Evolutionary conservation across 2,329 filamentous ascomycete genomes (phyloP).

Genomic region (Aspergillus pseudotamarii): DNA sequence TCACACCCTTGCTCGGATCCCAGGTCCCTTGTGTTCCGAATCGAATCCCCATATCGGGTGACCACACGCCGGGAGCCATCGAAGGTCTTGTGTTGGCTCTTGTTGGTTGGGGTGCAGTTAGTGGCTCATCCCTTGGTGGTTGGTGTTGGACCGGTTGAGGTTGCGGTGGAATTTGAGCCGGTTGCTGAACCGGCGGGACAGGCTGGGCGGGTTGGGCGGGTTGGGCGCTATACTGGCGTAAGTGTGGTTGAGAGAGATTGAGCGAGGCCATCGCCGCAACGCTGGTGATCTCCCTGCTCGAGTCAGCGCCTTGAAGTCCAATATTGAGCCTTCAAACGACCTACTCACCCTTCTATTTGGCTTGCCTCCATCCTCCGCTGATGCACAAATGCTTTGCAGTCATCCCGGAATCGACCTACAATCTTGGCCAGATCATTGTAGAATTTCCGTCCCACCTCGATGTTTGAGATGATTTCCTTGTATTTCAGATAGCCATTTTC

Average conservation of each 20-base stretch:
- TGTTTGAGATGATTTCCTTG: constrained; percentile 90
- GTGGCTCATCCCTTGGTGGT: constrained; percentile 31
- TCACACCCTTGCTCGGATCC: constrained; percentile 62
- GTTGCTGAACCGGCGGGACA: background rate
- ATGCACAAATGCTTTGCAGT: constrained; percentile 75
- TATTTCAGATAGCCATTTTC: constrained; percentile 95
- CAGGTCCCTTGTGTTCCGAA: constrained; percentile 64
- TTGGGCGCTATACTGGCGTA: constrained; percentile 39
- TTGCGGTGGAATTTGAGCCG: constrained; percentile 5
- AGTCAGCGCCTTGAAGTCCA: constrained; percentile 10
- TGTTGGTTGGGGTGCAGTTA: constrained; percentile 53
- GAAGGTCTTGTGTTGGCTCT: constrained; percentile 42
- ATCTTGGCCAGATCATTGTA: constrained; percentile 95
- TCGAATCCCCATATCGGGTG: constrained; percentile 76
- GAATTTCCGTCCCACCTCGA: constrained; percentile 90
- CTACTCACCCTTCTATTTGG: constrained; percentile 72
- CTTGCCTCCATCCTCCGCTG: constrained; percentile 79
- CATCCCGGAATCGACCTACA: constrained; percentile 81
- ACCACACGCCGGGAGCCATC: constrained; percentile 66
- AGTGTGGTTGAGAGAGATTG: constrained; percentile 47
- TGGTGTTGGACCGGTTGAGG: constrained; percentile 31
- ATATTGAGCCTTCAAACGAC: background rate
- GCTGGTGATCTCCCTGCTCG: constrained; percentile 57
- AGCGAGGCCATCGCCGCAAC: constrained; percentile 59
- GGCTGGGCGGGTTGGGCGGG: background rate